Percentiles rank a stretch among this genome's conserved stretches.
These are phyloP conservation scores for Kuraishia capsulata DNA, from an alignment of 805 yeast genomes.

Conservation along the genomic window DNA sequence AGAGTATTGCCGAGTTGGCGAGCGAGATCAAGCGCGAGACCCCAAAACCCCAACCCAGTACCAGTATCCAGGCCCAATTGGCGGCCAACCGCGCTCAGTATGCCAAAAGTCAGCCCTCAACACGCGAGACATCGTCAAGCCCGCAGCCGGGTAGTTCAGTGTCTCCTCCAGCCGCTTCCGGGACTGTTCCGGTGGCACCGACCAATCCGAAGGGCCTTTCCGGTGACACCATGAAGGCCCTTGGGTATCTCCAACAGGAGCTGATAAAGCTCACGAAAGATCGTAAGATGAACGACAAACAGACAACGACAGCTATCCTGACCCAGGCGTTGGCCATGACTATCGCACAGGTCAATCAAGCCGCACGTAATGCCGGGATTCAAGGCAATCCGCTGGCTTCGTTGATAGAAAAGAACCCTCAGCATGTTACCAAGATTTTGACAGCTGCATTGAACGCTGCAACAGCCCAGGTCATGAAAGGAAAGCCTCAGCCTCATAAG, in stretches of 20 bases:
- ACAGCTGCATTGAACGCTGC: constrained; percentile 79
- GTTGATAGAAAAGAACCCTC: constrained; percentile 72
- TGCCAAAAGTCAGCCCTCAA: no score
- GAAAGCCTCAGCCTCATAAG: constrained; percentile 28
- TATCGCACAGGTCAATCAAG: constrained; percentile 80
- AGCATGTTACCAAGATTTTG: constrained; percentile 67
- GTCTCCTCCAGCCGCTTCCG: constrained; percentile 3
- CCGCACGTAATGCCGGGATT: constrained; percentile 78
- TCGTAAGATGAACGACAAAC: constrained; percentile 67
- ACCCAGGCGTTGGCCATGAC: constrained; percentile 92
- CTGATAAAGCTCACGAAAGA: constrained; percentile 72
- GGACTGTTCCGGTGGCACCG: constrained; percentile 12
- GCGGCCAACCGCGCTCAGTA: constrained; percentile 33
- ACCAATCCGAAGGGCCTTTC: constrained; percentile 22
- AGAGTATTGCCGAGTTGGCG: constrained; percentile 2
- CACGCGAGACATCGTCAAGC: constrained; percentile 6
- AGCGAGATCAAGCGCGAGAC: constrained; percentile 1
- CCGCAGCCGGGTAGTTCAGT: constrained; percentile 7
- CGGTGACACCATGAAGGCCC: constrained; percentile 61
- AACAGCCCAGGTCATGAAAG: constrained; percentile 50
- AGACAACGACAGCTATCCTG: constrained; percentile 72
- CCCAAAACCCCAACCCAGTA: constrained; percentile 1
- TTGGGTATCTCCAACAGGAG: constrained; percentile 81
- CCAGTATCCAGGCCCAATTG: constrained; percentile 33
- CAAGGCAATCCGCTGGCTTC: constrained; percentile 72